Evolutionary conservation across 257 asterid species (phyloP).

Genomic region (Solanum tarijense): DNA sequence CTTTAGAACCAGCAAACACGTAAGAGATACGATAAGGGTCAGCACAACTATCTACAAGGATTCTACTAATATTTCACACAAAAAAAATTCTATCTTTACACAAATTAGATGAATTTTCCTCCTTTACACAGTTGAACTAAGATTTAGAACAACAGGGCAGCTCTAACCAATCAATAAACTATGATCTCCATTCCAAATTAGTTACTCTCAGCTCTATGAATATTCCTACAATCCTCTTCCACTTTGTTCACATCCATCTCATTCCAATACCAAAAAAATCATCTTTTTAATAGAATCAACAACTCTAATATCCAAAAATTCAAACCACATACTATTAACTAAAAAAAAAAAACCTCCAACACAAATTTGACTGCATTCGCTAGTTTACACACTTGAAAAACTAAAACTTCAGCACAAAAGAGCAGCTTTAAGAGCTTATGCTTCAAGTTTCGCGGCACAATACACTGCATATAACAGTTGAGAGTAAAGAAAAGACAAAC

Average conservation of each 20-base stretch:
- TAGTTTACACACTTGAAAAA: neutral
- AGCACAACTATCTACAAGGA: neutral
- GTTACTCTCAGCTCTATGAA: neutral
- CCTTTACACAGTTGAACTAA: neutral
- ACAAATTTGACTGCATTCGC: neutral
- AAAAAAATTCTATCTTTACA: neutral
- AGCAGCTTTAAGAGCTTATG: neutral
- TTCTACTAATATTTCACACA: neutral
- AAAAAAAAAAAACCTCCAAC: neutral
- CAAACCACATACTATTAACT: neutral
- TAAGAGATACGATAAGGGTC: neutral
- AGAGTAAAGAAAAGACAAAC: neutral
- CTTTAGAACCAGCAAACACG: neutral
- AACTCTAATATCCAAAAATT: neutral
- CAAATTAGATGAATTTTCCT: neutral
- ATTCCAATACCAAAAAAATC: neutral
- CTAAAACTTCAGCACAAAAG: neutral
- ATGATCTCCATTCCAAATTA: neutral
- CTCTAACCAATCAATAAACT: neutral
- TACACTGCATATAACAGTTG: neutral
- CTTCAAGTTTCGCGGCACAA: neutral
- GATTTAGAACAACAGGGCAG: neutral
- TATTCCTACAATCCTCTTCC: neutral
- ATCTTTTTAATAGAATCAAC: neutral
- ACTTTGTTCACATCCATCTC: neutral